Evolutionary conservation across 2,329 filamentous ascomycete species (phyloP), one percentile per base, ranked within the genome.

Genomic region (Cadophora luteo-olivacea): DNA sequence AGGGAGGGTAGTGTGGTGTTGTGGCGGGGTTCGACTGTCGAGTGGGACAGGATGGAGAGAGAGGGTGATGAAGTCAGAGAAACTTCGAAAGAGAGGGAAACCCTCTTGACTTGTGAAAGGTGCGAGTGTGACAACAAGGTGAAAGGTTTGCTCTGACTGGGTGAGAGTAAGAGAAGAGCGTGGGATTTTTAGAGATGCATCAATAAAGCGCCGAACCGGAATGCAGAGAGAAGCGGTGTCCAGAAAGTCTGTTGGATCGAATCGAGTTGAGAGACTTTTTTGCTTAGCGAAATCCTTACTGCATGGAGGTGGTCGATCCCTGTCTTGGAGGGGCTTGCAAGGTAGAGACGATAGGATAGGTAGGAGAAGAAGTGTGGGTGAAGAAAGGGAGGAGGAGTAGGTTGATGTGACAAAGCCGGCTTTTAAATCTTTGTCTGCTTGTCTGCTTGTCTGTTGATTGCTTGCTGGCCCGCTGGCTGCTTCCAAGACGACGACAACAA

Each of bases 11-110:
- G 32, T 22, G 51, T 61, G 51, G 65, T 48, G 61, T 41, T 54
- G 55, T 61, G 64, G 57, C 14, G 57, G 57, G 57, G 57, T 60
- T 45, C 38, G 33, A 41, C 33, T 45, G 57, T 60, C 22, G 57
- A 60, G 57, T 45, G 36, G 57, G 57, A 60, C 57, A 36, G 29
- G 36, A 25, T 33, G 19, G 63, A 25, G 52, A 41, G 51, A 49
- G 9, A 19, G 49, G 19, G 4, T 22, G 22, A 14, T 24, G 33
- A n/a, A 38, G 45, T 63, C 19, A 32, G 22, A 32, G 29, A 51
- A 48, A 24, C n/a, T 6, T 45, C 41, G 41, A 19, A 19, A 45
- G n/a, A 25, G n/a, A 25, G 32, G 45, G 11, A 5, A n/a, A n/a
- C 3, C 29, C 29, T 29, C 29, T 22, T 49, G 45, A 45, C 14